Evolutionary conservation across 352 stramenopile species (phyloP), one percentile per base, ranked within the genome.

Genomic region (Phytophthora chlamydospora): DNA sequence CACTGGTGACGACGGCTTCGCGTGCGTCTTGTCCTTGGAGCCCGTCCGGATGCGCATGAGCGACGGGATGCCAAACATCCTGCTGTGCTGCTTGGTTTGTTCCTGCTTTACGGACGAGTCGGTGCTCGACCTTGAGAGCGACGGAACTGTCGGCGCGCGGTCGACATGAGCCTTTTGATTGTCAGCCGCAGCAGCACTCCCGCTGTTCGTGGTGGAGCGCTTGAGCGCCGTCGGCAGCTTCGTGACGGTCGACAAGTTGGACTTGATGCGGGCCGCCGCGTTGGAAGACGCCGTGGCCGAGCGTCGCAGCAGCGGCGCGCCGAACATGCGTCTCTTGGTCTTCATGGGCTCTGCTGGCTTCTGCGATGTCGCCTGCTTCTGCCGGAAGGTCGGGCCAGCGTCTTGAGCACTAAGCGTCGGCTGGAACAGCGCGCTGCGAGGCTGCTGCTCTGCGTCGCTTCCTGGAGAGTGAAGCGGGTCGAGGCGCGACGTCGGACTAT

Each of bases 251-350:
- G 70, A 62, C 41, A 78, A 53, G 32, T 72, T 78, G 21, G 53
- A 73, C 54, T 73, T 74, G 41, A 76, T 63, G 35, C 13, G 68
- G 19, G 54, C 68, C 19, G 74, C 74, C 4, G 73, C 58, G 46
- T 63, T 51, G 4, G 70, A 75, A 19, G 71, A 76, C 3, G 66
- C 66, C 31, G 73, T 78, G n/a, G 77, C 75, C 8, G 75, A 71
- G 21, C 64, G 62, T 21, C 61, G 62, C 33, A 85, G 39, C 58
- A 67, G 46, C 16, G 75, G 70, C 19, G 58, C 67, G 14, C 68
- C 65, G 48, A 83, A 83, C 42, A 75, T 68, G 33, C 69, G 75
- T 61, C 57, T 59, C 48, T 83, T 84, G 33, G 29, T 62, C 24
- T 61, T 73, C 50, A 64, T 72, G 46, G 47, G 40, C 10, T 68